Base-by-base conservation (phyloP, 2,329 filamentous ascomycete genomes). In the Corynespora cassiicola region DNA sequence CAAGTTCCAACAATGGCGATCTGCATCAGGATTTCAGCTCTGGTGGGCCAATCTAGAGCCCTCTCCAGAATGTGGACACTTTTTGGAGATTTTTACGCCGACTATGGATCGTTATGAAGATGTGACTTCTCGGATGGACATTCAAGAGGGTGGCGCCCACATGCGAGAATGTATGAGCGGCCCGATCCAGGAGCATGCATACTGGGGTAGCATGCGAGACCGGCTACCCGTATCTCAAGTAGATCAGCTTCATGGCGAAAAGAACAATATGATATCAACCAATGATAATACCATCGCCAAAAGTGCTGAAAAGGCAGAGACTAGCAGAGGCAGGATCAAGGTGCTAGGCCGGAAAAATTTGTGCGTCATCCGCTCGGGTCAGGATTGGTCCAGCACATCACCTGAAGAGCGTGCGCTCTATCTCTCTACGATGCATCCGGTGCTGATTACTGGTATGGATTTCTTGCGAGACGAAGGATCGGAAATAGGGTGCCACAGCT, bases 171-270 rank as follows among this genome's bases (percentile, higher is more conserved):
- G 44, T 2, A 54, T 72, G 4, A 69, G 63, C 12, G 69, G 68
- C 0, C 58, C 61, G 19, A 56, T 76, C 11, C 47, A 60, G 23
- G 69, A 75, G 50, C 73, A 76, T 45, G 69, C 61, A 1, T 76
- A 75, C 46, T 75, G 71, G 71, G 74, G 72, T 2, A 73, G 70
- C 47, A 73, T 74, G 71, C 63, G 72, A 10, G 72, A 76, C 43
- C 65, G 73, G 4, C 39, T 75, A 10, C 59, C 73, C 3, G 51
- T 54, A 3, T 55, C 66, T 5, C 73, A 75, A 46, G 65, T 56
- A 16, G 65, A 73, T 46, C 36, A 41, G 3, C 47, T 75, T 2
- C 33, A 47, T 0, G 67, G 66, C 1, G 53, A 61, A n/a, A 50
- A 36, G 50, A 62, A 38, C 47, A n/a, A n/a, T n/a, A n/a, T n/a